Percentiles rank a stretch among this genome's conserved stretches.
These are phyloP conservation scores for Penicillium sp. DNA, from an alignment of 2,329 filamentous ascomycete species.

Conservation along the genomic window DNA sequence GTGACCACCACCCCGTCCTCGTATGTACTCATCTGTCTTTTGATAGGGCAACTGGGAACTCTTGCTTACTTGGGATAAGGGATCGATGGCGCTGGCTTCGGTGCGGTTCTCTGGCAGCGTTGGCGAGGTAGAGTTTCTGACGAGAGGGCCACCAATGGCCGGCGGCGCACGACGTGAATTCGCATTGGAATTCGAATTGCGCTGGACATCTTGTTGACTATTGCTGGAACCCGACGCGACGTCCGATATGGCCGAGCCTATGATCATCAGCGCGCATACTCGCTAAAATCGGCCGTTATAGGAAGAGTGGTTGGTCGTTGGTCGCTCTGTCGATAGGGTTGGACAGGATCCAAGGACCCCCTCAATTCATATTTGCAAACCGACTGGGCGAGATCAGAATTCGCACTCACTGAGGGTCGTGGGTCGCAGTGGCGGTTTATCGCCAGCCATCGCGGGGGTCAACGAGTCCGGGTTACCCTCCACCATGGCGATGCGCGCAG, in stretches of 20 bases:
- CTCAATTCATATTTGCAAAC: neutral
- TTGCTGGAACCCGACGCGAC: conserved; percentile 35
- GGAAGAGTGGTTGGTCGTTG: neutral
- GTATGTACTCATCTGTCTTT: neutral
- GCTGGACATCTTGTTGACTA: conserved; percentile 34
- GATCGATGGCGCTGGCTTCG: conserved; percentile 61
- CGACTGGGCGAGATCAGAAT: conserved; percentile 2
- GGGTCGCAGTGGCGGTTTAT: conserved; percentile 28
- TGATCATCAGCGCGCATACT: conserved; percentile 13
- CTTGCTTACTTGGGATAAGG: conserved; percentile 64
- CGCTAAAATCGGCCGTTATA: neutral
- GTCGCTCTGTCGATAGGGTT: neutral
- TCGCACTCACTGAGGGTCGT: conserved; percentile 33
- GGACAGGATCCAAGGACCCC: neutral
- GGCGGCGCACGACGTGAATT: conserved; percentile 19
- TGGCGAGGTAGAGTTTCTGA: conserved; percentile 31
- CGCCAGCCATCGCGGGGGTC: conserved; percentile 26
- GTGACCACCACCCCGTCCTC: neutral
- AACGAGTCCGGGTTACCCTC: conserved; percentile 36
- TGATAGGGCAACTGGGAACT: neutral
- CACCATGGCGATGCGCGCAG: conserved; percentile 32
- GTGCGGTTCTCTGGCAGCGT: conserved; percentile 32
- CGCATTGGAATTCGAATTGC: too few species aligned
- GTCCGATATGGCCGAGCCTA: conserved; percentile 36
- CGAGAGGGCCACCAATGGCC: conserved; percentile 25